A percentile compares a stretch with the other conserved stretches of the same genome.
Conservation (phyloP, 306 rosid genomes). For the Begonia masoniana region DNA sequence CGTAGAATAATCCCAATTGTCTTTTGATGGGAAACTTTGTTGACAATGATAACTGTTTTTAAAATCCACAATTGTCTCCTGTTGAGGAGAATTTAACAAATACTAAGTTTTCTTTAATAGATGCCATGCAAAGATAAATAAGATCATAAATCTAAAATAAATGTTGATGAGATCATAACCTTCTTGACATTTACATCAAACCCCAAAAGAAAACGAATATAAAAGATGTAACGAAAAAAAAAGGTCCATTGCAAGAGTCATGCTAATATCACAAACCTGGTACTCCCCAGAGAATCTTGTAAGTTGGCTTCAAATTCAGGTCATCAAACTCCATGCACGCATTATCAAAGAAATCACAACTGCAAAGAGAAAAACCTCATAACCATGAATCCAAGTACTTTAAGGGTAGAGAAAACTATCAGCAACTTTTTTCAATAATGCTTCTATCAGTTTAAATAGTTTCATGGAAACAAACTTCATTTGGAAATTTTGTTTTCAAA, state of each 20-base stretch:
- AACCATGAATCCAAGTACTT: slow-evolving; percentile 14
- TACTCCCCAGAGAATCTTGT: slow-evolving; percentile 90
- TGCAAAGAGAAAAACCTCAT: slow-evolving; percentile 29
- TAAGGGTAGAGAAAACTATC: background rate
- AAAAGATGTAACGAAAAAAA: background rate
- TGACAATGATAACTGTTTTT: too few relatives aligned
- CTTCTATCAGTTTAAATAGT: too few relatives aligned
- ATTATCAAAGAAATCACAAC: slow-evolving; percentile 76
- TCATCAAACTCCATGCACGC: slow-evolving; percentile 98
- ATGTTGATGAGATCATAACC: background rate
- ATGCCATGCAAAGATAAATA: background rate
- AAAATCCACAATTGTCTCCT: too few relatives aligned
- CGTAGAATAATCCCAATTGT: too few relatives aligned
- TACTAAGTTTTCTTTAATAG: background rate
- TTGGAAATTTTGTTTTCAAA: too few relatives aligned
- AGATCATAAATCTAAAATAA: background rate
- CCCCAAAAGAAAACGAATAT: background rate
- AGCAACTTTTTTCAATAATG: background rate
- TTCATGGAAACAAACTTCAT: too few relatives aligned
- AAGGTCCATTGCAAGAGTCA: slow-evolving; percentile 4
- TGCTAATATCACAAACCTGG: slow-evolving; percentile 45
- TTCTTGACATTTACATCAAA: background rate
- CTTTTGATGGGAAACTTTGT: too few relatives aligned
- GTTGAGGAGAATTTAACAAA: background rate
- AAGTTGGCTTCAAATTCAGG: slow-evolving; percentile 86